These are phyloP conservation scores for Simmondsia chinensis DNA, from an alignment of 148 eudicot species.

Conservation along the genomic window DNA sequence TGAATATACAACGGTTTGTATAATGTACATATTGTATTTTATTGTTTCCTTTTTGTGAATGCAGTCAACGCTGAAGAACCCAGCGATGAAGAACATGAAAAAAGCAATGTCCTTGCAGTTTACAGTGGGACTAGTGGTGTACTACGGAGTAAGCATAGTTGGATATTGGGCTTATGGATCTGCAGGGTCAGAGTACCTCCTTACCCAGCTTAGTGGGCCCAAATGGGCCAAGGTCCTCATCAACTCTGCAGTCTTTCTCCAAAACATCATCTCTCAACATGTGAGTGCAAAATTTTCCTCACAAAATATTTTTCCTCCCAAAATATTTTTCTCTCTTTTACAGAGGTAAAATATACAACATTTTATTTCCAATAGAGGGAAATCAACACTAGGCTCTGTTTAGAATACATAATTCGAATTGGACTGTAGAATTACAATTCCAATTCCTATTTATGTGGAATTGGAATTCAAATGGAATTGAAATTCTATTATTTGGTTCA, in stretches of 20 bases:
- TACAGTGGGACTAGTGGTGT: slow-evolving; percentile 32
- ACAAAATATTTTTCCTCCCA: no score
- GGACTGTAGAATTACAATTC: no score
- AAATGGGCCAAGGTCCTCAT: slow-evolving; percentile 52
- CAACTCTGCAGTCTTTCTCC: slow-evolving; percentile 37
- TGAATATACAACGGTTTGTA: no score
- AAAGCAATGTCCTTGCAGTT: slow-evolving; percentile 39
- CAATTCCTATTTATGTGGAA: no score
- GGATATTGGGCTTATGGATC: slow-evolving; percentile 72
- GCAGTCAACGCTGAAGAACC: slow-evolving; percentile 54
- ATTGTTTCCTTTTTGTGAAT: slow-evolving; percentile 3
- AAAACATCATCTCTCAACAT: slow-evolving; percentile 53
- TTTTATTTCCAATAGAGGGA: no score
- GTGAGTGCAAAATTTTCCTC: slow-evolving; percentile 13
- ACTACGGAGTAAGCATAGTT: slow-evolving; percentile 44
- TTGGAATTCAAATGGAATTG: no score
- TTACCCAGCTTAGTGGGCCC: slow-evolving; percentile 36
- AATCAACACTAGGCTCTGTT: no score
- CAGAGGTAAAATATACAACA: no score
- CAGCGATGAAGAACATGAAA: slow-evolving; percentile 51
- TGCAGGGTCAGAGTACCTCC: slow-evolving; percentile 46
- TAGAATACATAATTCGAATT: no score
- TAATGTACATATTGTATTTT: no score
- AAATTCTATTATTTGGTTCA: no score
- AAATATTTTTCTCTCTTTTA: not conserved